phyloP scores from a whole-genome alignment of 345 rosid species.

The Moricandia arvensis region DNA sequence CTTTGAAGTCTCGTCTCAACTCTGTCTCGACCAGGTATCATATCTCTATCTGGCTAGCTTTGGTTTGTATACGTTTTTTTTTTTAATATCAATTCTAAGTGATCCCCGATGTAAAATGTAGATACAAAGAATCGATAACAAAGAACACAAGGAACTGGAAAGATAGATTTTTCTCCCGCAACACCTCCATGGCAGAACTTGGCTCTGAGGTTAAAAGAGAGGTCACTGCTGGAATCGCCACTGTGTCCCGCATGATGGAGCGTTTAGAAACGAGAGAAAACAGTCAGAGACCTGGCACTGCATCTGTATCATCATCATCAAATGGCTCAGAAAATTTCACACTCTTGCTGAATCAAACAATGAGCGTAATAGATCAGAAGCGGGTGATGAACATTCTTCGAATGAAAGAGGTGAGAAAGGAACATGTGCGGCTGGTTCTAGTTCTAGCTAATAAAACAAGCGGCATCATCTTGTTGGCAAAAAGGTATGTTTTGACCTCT shows the following conservation, averaged over 20 bases:
- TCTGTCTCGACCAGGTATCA: constrained; percentile 73
- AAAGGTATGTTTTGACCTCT: constrained; percentile 22
- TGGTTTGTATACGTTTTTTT: background rate
- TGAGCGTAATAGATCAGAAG: constrained; percentile 20
- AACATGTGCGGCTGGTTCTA: constrained; percentile 52
- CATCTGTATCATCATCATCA: constrained; percentile 55
- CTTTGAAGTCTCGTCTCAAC: constrained; percentile 67
- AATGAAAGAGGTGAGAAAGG: constrained; percentile 40
- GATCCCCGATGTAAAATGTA: constrained; percentile 19
- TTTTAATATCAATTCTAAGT: background rate
- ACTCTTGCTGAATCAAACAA: constrained; percentile 40
- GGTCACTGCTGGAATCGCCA: constrained; percentile 78
- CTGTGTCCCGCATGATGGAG: constrained; percentile 85
- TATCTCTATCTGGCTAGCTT: background rate
- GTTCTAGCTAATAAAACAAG: constrained; percentile 43
- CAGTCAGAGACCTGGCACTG: constrained; percentile 42
- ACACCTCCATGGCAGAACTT: constrained; percentile 58
- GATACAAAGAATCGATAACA: constrained; percentile 92
- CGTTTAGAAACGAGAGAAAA: constrained; percentile 60
- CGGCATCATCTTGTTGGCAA: constrained; percentile 23
- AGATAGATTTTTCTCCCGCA: constrained; percentile 81
- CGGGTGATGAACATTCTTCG: constrained; percentile 31
- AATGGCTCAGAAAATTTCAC: constrained; percentile 40
- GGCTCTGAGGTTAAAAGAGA: constrained; percentile 86
- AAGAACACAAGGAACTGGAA: constrained; percentile 94